These are phyloP conservation scores for Trypanosoma rangeli DNA, from an alignment of 208 protist genomes.

Conservation along the genomic window DNA sequence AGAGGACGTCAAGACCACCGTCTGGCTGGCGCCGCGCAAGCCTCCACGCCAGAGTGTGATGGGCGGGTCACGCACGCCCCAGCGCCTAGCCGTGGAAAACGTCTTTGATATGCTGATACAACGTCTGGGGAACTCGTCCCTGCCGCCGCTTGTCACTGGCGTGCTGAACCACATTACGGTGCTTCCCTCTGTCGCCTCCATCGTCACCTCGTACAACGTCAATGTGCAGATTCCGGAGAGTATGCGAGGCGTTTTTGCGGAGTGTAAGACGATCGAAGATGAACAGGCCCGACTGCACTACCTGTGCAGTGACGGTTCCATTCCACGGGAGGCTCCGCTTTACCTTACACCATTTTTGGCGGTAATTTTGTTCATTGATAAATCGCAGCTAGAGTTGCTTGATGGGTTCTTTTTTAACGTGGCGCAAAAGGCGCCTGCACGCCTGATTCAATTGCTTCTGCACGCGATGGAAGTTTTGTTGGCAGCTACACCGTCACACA, in stretches of 20 bases:
- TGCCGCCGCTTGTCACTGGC: constrained; percentile 5
- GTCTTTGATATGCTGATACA: constrained; percentile 27
- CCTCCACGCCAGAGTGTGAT: constrained; percentile 12
- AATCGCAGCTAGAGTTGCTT: constrained; percentile 16
- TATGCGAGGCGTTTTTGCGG: constrained; percentile 16
- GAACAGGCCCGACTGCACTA: constrained; percentile 9
- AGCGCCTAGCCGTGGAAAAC: constrained; percentile 9
- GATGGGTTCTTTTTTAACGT: constrained; percentile 32
- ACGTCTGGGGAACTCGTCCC: constrained; percentile 1
- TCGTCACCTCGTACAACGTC: constrained; percentile 22
- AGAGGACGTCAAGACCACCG: constrained; percentile 9
- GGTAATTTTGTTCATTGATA: constrained; percentile 18
- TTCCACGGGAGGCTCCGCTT: neutral
- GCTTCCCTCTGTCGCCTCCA: constrained; percentile 21
- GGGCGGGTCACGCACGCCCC: neutral
- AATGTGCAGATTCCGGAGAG: constrained; percentile 25
- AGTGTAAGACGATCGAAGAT: neutral
- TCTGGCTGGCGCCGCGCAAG: constrained; percentile 29
- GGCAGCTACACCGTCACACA: neutral
- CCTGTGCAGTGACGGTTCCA: neutral
- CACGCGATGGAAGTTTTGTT: constrained; percentile 23
- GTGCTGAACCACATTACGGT: constrained; percentile 30
- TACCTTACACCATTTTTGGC: constrained; percentile 30
- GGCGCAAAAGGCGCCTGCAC: constrained; percentile 30
- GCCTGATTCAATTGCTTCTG: constrained; percentile 17